These are phyloP conservation scores for Lathyrus oleraceus DNA, from an alignment of 306 rosid species.

Conservation along the genomic window DNA sequence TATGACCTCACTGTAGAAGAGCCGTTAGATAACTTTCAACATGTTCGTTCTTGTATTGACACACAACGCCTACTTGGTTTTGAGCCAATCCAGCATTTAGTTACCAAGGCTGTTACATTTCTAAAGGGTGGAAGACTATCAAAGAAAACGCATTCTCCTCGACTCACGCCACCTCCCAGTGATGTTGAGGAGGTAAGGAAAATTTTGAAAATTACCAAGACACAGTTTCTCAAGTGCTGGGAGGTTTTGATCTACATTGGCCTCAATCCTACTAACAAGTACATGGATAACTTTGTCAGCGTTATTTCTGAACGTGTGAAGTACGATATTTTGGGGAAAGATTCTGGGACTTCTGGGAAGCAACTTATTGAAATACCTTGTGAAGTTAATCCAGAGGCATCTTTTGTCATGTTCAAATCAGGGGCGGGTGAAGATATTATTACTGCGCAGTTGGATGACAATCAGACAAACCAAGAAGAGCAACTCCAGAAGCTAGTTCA, in stretches of 20 bases:
- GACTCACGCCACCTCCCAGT: constrained; percentile 57
- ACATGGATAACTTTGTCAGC: constrained; percentile 64
- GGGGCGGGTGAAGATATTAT: constrained; percentile 42
- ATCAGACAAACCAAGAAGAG: constrained; percentile 65
- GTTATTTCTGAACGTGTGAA: constrained; percentile 67
- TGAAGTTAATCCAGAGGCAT: constrained; percentile 53
- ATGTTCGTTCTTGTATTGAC: constrained; percentile 77
- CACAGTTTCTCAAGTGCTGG: constrained; percentile 92
- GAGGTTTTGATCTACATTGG: constrained; percentile 79
- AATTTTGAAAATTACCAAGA: constrained; percentile 74
- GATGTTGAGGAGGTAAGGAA: constrained; percentile 60
- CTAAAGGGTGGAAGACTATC: constrained; percentile 68
- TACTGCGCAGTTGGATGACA: constrained; percentile 58
- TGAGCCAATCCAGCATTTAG: constrained; percentile 54
- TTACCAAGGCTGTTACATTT: constrained; percentile 56
- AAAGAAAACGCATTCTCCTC: constrained; percentile 64
- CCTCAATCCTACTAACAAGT: constrained; percentile 58
- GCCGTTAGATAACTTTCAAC: constrained; percentile 80
- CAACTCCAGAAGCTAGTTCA: constrained; percentile 71
- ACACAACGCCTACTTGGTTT: constrained; percentile 58
- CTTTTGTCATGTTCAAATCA: constrained; percentile 76
- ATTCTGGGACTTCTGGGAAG: constrained; percentile 67
- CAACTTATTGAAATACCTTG: constrained; percentile 61
- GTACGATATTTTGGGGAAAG: constrained; percentile 80
- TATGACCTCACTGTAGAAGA: constrained; percentile 87